These are phyloP conservation scores for Cystobasidiaceae sp. DNA, from an alignment of 1,284 basidiomycete genomes.

Conservation along the genomic window DNA sequence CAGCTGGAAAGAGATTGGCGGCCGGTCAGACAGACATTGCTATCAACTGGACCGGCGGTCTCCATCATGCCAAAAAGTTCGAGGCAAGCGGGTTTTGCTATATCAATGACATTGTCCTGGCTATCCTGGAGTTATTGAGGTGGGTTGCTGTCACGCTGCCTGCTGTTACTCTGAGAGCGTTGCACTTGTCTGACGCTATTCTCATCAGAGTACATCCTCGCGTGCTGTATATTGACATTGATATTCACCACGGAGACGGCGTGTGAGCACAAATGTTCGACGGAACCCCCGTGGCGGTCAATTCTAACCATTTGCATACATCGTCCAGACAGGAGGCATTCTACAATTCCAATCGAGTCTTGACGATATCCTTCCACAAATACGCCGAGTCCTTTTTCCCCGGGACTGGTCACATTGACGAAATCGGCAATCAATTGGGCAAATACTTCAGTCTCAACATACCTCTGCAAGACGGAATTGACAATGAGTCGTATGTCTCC, in stretches of 20 bases:
- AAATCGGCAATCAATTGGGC: constrained; percentile 74
- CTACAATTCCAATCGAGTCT: constrained; percentile 93
- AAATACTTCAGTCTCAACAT: constrained; percentile 97
- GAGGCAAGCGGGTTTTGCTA: constrained; percentile 97
- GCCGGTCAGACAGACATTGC: constrained; percentile 88
- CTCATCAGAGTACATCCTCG: constrained; percentile 54
- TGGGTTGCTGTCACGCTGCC: constrained; percentile 46
- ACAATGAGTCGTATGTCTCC: constrained; percentile 91
- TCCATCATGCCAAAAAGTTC: constrained; percentile 92
- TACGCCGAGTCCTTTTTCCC: constrained; percentile 79
- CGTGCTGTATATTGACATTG: constrained; percentile 93
- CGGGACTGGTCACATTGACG: constrained; percentile 86
- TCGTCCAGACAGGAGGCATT: constrained; percentile 79
- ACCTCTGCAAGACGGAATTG: constrained; percentile 91
- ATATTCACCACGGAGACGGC: constrained; percentile 95
- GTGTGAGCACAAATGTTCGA: constrained; percentile 50
- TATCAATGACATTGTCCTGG: constrained; percentile 90
- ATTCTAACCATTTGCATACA: not conserved
- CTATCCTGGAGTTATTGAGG: constrained; percentile 86
- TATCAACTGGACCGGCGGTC: constrained; percentile 93
- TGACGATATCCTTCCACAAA: constrained; percentile 99
- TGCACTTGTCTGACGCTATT: too few species aligned
- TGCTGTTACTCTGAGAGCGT: too few species aligned
- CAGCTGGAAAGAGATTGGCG: constrained; percentile 78
- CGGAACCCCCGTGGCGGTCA: not conserved